Evolutionary conservation across 2,329 filamentous ascomycete species (phyloP), one percentile per base, ranked within the genome.

Genomic region (Fonsecaea erecta): DNA sequence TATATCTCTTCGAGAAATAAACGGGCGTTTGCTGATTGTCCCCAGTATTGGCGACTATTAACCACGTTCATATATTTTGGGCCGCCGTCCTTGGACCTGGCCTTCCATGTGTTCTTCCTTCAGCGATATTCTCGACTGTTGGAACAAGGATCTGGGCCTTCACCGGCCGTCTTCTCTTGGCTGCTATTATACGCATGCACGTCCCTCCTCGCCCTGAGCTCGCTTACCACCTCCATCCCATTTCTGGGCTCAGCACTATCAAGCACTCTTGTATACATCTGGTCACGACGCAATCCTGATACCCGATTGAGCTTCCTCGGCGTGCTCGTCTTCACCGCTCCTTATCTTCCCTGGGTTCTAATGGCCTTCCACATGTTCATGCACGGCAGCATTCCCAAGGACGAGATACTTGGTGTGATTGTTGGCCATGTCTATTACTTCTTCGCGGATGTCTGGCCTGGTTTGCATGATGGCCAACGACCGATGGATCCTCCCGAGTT

Each of bases 341-440:
- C 95, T 0, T 98, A 96, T 78, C 82, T 99, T 52, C 95, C 95
- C 0, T 98, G 94, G 93, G 94, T 99, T 2, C 79, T 99, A 73
- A 93, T 98, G 85, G 89, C 86, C 0, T 96, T 99, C 79, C 96
- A 91, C 74, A 83, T 98, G 52, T 84, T 97, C n/a, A 85, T 98
- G 76, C 93, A 98, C 76, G 92, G 92, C 6, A 90, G 86, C 4
- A 84, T 98, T 48, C 95, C 95, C 3, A 96, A 96, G 79, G 95
- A 98, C 76, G 95, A 99, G 81, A 90, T 99, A 68, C 92, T 96
- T 81, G 95, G 95, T 3, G 92, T 97, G 16, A 88, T 95, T 9
- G 93, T 98, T 43, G 95, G 95, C 9, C 95, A 99, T 78, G 85
- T 98, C 46, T 98, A 93, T 90, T 99, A 98, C 78, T 99, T 97